Evolutionary conservation across 805 yeast genomes (phyloP).

Genomic region (Metschnikowia dekortorum): DNA sequence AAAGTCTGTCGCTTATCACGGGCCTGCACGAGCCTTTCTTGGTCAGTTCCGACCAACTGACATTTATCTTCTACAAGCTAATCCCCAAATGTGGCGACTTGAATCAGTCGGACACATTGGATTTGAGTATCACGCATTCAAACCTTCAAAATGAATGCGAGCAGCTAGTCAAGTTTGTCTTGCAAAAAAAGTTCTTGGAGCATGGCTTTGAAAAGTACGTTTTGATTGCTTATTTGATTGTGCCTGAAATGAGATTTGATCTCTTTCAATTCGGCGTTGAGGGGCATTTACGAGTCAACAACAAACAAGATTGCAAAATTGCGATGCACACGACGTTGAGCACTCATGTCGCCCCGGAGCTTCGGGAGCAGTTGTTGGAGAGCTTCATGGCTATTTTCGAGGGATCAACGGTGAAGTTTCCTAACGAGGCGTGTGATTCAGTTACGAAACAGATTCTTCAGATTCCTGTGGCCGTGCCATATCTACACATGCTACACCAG

Average conservation of each 20-base stretch:
- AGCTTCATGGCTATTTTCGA: constrained; percentile 1
- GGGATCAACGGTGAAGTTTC: not conserved
- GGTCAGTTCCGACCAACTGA: constrained; percentile 69
- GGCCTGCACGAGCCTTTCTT: constrained; percentile 30
- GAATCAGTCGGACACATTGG: constrained; percentile 32
- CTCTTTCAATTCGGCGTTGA: constrained; percentile 28
- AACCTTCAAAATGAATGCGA: constrained; percentile 45
- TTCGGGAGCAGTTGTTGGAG: constrained; percentile 10
- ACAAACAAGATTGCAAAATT: constrained; percentile 15
- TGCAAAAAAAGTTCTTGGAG: constrained; percentile 1
- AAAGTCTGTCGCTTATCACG: constrained; percentile 15
- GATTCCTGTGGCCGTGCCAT: constrained; percentile 62
- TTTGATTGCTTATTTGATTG: constrained; percentile 15
- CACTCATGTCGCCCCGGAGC: constrained; percentile 5
- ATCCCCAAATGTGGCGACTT: constrained; percentile 19
- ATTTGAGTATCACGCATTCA: constrained; percentile 42
- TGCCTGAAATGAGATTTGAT: constrained; percentile 23
- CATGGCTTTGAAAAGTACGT: constrained; percentile 17
- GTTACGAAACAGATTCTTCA: constrained; percentile 18
- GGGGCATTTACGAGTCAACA: constrained; percentile 16
- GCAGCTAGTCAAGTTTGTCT: constrained; percentile 9
- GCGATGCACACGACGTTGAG: constrained; percentile 4
- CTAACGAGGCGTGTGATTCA: not conserved
- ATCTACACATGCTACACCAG: constrained; percentile 55
- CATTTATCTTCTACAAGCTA: constrained; percentile 57